Evolutionary conservation across 1,284 basidiomycete genomes (phyloP).

Genomic region (Crucibulum cyathiforme): DNA sequence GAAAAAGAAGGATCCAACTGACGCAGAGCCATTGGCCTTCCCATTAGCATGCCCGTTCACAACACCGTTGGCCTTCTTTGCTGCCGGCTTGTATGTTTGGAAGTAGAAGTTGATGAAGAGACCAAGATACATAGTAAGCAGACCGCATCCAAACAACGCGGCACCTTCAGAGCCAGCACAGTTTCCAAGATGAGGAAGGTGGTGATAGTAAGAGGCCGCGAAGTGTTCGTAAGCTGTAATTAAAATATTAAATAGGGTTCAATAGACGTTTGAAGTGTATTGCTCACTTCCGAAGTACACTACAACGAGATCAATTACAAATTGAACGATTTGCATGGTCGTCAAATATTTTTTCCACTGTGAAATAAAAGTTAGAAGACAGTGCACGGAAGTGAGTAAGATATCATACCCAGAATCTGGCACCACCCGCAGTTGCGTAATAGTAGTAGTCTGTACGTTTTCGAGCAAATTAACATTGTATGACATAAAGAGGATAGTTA

Average conservation of each 20-base stretch:
- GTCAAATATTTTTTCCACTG: conserved; percentile 98
- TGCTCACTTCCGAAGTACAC: conserved; percentile 94
- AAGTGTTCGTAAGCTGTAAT: conserved; percentile 84
- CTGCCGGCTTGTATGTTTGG: conserved; percentile 75
- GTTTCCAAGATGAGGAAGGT: conserved; percentile 74
- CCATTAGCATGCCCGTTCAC: conserved; percentile 46
- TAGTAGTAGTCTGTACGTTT: conserved; percentile 87
- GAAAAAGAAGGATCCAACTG: conserved; percentile 9
- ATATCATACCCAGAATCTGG: conserved; percentile 87
- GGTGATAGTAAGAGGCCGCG: conserved; percentile 64
- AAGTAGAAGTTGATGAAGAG: conserved; percentile 94
- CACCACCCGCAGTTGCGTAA: conserved; percentile 94
- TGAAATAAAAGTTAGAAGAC: conserved; percentile 8
- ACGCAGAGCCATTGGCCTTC: conserved; percentile 35
- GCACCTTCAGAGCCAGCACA: conserved; percentile 92
- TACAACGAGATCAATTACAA: conserved; percentile 86
- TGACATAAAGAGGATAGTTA: conserved; percentile 15
- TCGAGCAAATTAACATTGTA: not conserved
- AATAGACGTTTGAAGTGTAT: conserved; percentile 13
- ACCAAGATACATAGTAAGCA: conserved; percentile 89
- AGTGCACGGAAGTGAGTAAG: conserved; percentile 2
- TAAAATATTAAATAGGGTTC: conserved; percentile 16
- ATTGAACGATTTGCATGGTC: conserved; percentile 94
- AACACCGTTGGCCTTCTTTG: conserved; percentile 45
- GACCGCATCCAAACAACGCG: conserved; percentile 86